Evolutionary conservation across 2,329 filamentous ascomycete genomes (phyloP).

Genomic region (Fusarium falciforme): DNA sequence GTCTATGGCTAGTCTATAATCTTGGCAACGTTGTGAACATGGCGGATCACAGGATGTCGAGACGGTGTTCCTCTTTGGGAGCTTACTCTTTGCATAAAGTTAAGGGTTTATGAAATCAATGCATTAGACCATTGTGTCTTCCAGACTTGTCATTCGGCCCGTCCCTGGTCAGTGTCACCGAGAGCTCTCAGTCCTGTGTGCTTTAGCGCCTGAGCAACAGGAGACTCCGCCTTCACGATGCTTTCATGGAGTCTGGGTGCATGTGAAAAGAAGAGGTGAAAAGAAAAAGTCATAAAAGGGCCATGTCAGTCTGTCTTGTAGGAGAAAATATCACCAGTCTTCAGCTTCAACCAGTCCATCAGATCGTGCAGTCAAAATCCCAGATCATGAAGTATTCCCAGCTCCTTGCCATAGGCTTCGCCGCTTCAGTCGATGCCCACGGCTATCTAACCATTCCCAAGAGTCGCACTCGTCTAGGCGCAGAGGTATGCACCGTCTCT

Average conservation of each 20-base stretch:
- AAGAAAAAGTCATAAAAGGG: not conserved
- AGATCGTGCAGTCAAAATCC: not conserved
- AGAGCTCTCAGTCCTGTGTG: not conserved
- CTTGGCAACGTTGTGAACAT: not conserved
- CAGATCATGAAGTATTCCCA: not conserved
- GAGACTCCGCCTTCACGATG: not conserved
- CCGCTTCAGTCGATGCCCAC: not conserved
- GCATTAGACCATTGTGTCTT: not conserved
- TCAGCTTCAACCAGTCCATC: not conserved
- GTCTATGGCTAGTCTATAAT: not conserved
- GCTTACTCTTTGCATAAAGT: not conserved
- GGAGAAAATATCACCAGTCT: not conserved
- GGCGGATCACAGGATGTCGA: not conserved
- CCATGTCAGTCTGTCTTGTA: not conserved
- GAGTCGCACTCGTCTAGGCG: constrained; percentile 7
- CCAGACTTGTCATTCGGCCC: not conserved
- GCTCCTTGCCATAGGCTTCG: not conserved
- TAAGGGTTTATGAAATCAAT: not conserved
- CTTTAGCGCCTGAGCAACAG: not conserved
- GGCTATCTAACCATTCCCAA: constrained; percentile 14
- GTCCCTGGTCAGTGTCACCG: not conserved
- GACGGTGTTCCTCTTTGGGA: not conserved
- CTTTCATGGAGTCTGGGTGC: not conserved
- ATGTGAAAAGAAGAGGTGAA: not conserved
- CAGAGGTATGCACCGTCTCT: not conserved